phyloP scores from a whole-genome alignment of 2,329 filamentous ascomycete genomes.

The Xylaria sp. region DNA sequence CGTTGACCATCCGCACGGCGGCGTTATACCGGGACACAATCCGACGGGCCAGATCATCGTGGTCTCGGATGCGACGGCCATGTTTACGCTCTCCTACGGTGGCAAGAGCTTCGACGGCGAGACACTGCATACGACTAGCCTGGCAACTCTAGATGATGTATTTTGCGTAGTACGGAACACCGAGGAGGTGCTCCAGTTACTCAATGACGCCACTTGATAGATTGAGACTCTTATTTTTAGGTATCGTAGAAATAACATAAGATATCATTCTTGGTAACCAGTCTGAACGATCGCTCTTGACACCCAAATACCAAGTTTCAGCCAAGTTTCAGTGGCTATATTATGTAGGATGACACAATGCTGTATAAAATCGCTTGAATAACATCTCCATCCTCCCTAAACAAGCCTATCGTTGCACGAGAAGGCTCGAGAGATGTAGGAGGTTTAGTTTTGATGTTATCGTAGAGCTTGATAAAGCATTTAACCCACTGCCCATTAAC shows the following conservation, averaged over 20 bases:
- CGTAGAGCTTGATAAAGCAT: too few species aligned
- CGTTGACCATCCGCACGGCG: slow-evolving; percentile 45
- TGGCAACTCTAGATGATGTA: slow-evolving; percentile 57
- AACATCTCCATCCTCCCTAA: too few species aligned
- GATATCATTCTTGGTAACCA: not conserved
- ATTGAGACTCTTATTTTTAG: not conserved
- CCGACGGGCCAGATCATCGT: slow-evolving; percentile 52
- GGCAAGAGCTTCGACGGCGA: slow-evolving; percentile 54
- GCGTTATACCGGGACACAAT: slow-evolving; percentile 31
- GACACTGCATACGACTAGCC: slow-evolving; percentile 55
- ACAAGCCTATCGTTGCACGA: too few species aligned
- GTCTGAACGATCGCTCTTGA: not conserved
- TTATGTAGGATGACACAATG: too few species aligned
- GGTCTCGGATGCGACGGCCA: slow-evolving; percentile 58
- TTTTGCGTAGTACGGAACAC: slow-evolving; percentile 56
- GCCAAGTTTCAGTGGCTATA: too few species aligned
- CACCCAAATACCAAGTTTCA: not conserved
- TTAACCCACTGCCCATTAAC: too few species aligned
- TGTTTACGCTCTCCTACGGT: slow-evolving; percentile 52
- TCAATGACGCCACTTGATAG: not conserved
- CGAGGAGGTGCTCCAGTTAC: slow-evolving; percentile 46
- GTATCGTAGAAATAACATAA: not conserved
- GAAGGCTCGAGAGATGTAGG: too few species aligned
- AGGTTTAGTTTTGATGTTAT: too few species aligned
- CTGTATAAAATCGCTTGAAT: too few species aligned